Base-by-base conservation (phyloP, 306 rosid species). In the Leucaena leucocephala region DNA sequence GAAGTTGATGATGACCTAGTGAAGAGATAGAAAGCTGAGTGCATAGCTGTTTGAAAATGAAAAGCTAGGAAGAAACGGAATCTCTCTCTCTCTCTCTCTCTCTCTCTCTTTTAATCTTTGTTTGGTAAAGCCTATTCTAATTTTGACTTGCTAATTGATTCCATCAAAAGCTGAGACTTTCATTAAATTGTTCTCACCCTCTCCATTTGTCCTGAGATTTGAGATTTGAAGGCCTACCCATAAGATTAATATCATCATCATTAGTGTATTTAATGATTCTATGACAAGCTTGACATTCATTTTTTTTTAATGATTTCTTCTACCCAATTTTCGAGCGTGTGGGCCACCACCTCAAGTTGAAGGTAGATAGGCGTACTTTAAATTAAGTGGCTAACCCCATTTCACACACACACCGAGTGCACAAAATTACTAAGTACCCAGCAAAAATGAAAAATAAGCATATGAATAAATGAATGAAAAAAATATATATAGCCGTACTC, bases 11-110 rank as follows among this genome's bases (percentile, higher is more conserved):
- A 17, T 57, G 61, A 78, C 16, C 70, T 78, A 40, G 46, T 69
- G 50, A 70, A 33, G 50, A 65, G 80, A 63, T 71, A 63, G 52
- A 65, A 76, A 70, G 82, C 71, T 48, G 9, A 45, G 42, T 50
- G 27, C 71, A 44, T 58, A 57, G 68, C 69, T 59, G 70, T 61
- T 54, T 73, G 67, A 63, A 58, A 73, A 74, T 39, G 77, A 63
- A 59, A 74, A 55, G 62, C 77, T 74, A 55, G 67, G 77, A 42
- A 19, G 77, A 42, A 19, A 59, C 19, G 3, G 33, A n/a, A 34
- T 73, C 1, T 73, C 76, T 73, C 66, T 73, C 27, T 73, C 52
- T 35, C 2, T 43, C 8, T 21, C 6, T 49, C 76, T 73, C 66
- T 73, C 27, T 73, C 52, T 35, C 2, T 43, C 8, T 21, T 49